Conservation (phyloP, 2,329 filamentous ascomycete species). For the Fusarium heterosporum region DNA sequence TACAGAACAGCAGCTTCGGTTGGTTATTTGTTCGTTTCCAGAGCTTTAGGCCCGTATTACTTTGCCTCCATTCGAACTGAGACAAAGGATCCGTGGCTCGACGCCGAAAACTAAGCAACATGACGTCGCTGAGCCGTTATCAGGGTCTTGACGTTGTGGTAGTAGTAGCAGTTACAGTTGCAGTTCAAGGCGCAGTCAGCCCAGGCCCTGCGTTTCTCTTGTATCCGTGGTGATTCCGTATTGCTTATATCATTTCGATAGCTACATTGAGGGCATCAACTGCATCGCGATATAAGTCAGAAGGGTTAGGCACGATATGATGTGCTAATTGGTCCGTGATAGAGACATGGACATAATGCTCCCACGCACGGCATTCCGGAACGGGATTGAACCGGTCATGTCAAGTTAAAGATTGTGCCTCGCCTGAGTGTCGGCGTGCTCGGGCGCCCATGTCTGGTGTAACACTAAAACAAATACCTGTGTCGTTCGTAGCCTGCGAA, state of each 20-base stretch:
- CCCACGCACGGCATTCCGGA: slow-evolving; percentile 8
- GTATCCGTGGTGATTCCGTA: slow-evolving; percentile 15
- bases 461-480: slow-evolving; percentile 28
- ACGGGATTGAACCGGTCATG: slow-evolving; percentile 26
- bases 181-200: slow-evolving; percentile 22
- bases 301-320: background rate
- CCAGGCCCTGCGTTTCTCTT: slow-evolving; percentile 16
- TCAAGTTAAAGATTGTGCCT: slow-evolving; percentile 21
- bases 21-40: slow-evolving; percentile 28
- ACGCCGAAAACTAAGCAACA: slow-evolving; percentile 20
- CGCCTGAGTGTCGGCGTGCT: slow-evolving; percentile 12
- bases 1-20: slow-evolving; percentile 1
- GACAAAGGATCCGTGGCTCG: slow-evolving; percentile 30
- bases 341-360: slow-evolving; percentile 10
- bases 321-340: slow-evolving; percentile 18
- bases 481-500: slow-evolving; percentile 22
- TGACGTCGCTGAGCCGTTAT: slow-evolving; percentile 27
- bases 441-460: slow-evolving; percentile 21
- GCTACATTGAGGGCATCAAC: background rate
- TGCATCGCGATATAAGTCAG: background rate
- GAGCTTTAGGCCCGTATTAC: slow-evolving; percentile 26
- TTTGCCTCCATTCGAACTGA: slow-evolving; percentile 35
- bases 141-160: slow-evolving; percentile 27
- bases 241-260: background rate
- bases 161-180: slow-evolving; percentile 27